phyloP scores from a whole-genome alignment of 2,329 filamentous ascomycete species.

The Purpureocillium takamizusanense region DNA sequence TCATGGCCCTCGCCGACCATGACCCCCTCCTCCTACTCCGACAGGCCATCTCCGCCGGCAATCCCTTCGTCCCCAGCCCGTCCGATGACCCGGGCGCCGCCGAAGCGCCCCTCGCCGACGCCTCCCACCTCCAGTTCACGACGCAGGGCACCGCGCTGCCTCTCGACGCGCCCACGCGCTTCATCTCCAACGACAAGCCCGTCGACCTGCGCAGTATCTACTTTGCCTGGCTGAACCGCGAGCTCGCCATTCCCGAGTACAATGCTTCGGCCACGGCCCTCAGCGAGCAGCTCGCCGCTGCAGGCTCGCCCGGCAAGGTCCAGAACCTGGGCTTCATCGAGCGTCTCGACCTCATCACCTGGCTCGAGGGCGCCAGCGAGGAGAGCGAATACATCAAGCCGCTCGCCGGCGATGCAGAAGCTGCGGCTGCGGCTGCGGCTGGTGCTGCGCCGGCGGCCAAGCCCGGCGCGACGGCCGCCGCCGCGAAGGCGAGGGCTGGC shows the following conservation, averaged over 20 bases:
- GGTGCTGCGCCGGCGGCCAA: constrained; percentile 19
- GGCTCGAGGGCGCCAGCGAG: constrained; percentile 82
- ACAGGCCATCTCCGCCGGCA: constrained; percentile 65
- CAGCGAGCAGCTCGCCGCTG: constrained; percentile 64
- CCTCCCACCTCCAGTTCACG: constrained; percentile 71
- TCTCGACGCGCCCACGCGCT: constrained; percentile 71
- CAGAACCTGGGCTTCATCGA: constrained; percentile 89
- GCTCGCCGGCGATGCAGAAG: constrained; percentile 53
- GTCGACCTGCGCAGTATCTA: constrained; percentile 91
- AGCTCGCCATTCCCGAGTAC: constrained; percentile 83
- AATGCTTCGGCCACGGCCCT: constrained; percentile 73
- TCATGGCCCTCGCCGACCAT: constrained; percentile 51
- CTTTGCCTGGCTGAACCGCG: constrained; percentile 92
- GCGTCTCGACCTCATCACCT: constrained; percentile 82
- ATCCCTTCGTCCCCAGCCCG: constrained; percentile 63
- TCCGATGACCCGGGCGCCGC: constrained; percentile 54
- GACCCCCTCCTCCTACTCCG: constrained; percentile 81
- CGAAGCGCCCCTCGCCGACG: constrained; percentile 60
- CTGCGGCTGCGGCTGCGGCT: constrained; percentile 29
- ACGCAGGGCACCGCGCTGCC: constrained; percentile 53
- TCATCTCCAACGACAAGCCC: constrained; percentile 65
- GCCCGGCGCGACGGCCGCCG: constrained; percentile 30
- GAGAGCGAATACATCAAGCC: constrained; percentile 91
- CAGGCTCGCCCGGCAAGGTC: constrained; percentile 56
- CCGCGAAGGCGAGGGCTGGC: constrained; percentile 41